Evolutionary conservation across 176 grass and related monocot genomes (phyloP).

Genomic region (Triticum urartu): DNA sequence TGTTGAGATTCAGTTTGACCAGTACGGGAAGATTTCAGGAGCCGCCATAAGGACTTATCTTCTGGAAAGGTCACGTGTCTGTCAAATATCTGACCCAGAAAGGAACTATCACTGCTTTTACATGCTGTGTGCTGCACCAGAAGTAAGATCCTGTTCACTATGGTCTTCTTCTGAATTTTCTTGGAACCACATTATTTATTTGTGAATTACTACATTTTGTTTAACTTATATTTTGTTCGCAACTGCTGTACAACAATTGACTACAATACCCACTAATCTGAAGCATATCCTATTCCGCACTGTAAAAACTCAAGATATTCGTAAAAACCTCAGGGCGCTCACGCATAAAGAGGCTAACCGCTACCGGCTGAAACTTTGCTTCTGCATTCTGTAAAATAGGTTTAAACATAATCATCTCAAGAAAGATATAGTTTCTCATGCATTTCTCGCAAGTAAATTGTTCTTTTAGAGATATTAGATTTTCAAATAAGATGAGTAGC

Average conservation of each 20-base stretch:
- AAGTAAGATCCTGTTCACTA: conserved; percentile 38
- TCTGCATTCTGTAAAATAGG: neutral
- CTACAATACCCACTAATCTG: no score
- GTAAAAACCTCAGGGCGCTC: neutral
- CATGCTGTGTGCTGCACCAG: conserved; percentile 73
- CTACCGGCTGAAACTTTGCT: neutral
- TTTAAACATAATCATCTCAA: neutral
- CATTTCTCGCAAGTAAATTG: conserved; percentile 16
- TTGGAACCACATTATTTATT: neutral
- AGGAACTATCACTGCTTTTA: conserved; percentile 97
- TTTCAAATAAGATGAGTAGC: neutral
- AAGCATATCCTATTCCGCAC: neutral
- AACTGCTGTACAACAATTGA: no score
- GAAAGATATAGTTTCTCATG: neutral
- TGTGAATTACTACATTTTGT: no score
- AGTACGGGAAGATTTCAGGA: conserved; percentile 72
- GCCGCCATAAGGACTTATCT: conserved; percentile 90
- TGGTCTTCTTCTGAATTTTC: conserved; percentile 20
- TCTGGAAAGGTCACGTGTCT: conserved; percentile 90
- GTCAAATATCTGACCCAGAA: conserved; percentile 90
- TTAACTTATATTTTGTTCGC: no score
- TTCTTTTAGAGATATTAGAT: conserved; percentile 4
- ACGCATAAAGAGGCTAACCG: neutral
- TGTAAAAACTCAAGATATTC: conserved; percentile 13
- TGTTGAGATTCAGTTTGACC: conserved; percentile 92